These are phyloP conservation scores for Fusarium sp. DNA, from an alignment of 2,329 filamentous ascomycete species.

Conservation along the genomic window DNA sequence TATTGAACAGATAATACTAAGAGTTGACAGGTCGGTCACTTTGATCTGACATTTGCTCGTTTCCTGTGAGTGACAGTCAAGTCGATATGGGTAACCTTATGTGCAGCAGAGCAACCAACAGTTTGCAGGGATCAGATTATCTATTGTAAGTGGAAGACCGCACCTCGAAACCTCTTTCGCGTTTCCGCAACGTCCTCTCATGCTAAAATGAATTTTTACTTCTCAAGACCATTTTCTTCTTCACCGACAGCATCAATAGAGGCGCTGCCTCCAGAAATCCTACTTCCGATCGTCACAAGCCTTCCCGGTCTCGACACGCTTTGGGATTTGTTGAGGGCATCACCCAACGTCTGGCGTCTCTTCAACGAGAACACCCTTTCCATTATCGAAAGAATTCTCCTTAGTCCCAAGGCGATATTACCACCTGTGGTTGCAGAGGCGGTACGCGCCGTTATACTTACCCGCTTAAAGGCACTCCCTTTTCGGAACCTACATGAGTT, in stretches of 20 bases:
- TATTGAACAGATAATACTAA: too few relatives aligned
- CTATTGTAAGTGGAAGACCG: too few relatives aligned
- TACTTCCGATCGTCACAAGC: slow-evolving; percentile 23
- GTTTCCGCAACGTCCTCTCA: background rate
- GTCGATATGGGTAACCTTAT: too few relatives aligned
- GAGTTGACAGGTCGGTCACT: too few relatives aligned
- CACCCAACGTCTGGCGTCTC: slow-evolving; percentile 22
- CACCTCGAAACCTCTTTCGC: too few relatives aligned
- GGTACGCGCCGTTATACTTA: slow-evolving; percentile 22
- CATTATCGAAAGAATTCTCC: slow-evolving; percentile 23
- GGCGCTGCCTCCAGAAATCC: slow-evolving; percentile 24
- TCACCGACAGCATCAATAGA: slow-evolving; percentile 15
- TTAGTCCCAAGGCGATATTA: slow-evolving; percentile 21
- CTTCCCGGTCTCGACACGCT: slow-evolving; percentile 30
- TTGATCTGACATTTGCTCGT: too few relatives aligned
- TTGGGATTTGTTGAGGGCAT: slow-evolving; percentile 32
- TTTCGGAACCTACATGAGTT: slow-evolving; percentile 19
- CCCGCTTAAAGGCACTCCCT: slow-evolving; percentile 18
- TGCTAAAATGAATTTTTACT: background rate
- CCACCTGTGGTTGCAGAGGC: slow-evolving; percentile 5
- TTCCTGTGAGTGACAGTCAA: too few relatives aligned
- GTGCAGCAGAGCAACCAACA: too few relatives aligned
- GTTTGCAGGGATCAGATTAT: too few relatives aligned
- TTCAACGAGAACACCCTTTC: slow-evolving; percentile 17
- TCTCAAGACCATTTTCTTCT: background rate